phyloP scores from a whole-genome alignment of 2,329 filamentous ascomycete genomes.

The Hypoxylon sp. region DNA sequence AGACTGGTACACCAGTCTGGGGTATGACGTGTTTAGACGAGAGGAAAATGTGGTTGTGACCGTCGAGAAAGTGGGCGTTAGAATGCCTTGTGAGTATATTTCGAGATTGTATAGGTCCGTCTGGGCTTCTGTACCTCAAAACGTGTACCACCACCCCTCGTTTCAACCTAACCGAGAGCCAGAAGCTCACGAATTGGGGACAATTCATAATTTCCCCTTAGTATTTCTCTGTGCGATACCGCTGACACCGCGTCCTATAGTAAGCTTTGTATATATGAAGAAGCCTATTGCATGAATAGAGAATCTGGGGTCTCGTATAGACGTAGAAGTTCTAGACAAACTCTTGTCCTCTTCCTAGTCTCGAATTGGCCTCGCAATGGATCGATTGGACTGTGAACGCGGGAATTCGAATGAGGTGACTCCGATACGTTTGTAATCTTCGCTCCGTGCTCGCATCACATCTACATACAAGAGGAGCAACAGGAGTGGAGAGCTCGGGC shows the following conservation, averaged over 20 bases:
- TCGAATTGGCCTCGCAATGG: slow-evolving; percentile 34
- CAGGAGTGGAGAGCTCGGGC: slow-evolving; percentile 31
- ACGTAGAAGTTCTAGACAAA: slow-evolving; percentile 17
- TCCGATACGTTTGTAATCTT: slow-evolving; percentile 14
- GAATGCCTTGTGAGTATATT: slow-evolving; percentile 38
- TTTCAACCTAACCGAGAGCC: slow-evolving; percentile 6
- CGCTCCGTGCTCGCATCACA: slow-evolving; percentile 38
- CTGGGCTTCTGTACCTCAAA: slow-evolving; percentile 11
- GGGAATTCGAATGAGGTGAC: slow-evolving; percentile 24
- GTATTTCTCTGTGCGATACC: slow-evolving; percentile 8
- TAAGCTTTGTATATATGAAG: slow-evolving; percentile 48
- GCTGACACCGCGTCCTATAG: slow-evolving; percentile 31
- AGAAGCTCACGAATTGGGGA: slow-evolving; percentile 1
- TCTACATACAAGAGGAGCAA: slow-evolving; percentile 29
- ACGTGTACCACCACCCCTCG: slow-evolving; percentile 20
- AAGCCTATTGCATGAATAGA: slow-evolving; percentile 40
- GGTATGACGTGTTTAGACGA: slow-evolving; percentile 47
- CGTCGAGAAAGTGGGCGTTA: slow-evolving; percentile 29
- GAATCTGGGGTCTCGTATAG: slow-evolving; percentile 1
- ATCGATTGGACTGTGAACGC: slow-evolving; percentile 32
- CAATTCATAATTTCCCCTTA: slow-evolving; percentile 16
- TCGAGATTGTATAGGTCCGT: slow-evolving; percentile 6
- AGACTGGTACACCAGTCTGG: slow-evolving; percentile 48
- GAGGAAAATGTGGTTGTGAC: slow-evolving; percentile 40
- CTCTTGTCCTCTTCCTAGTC: slow-evolving; percentile 13